Percentiles rank a stretch among this genome's conserved stretches.
These are phyloP conservation scores for Liriodendron chinense DNA, from an alignment of 164 flowering plant species.

Conservation along the genomic window DNA sequence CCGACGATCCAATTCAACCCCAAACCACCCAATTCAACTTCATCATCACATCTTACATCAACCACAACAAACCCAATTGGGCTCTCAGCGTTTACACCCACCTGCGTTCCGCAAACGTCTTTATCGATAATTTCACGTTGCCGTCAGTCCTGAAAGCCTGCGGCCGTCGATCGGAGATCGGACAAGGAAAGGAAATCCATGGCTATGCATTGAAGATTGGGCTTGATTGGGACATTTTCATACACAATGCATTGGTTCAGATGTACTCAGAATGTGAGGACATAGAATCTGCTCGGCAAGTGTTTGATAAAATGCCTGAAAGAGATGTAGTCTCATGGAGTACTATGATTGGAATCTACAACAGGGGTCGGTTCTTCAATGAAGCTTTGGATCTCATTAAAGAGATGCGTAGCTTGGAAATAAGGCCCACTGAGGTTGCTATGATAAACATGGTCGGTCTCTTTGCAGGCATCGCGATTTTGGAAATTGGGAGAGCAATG, in stretches of 20 bases:
- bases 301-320: conserved; percentile 43
- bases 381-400: conserved; percentile 40
- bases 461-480: conserved; percentile 33
- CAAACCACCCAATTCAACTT: conserved; percentile 35
- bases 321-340: conserved; percentile 58
- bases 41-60: conserved; percentile 44
- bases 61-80: conserved; percentile 28
- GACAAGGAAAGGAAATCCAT: conserved; percentile 48
- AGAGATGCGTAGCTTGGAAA: conserved; percentile 31
- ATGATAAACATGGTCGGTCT: conserved; percentile 50
- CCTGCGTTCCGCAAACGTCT: conserved; percentile 30
- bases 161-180: conserved; percentile 21
- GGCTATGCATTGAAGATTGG: conserved; percentile 46
- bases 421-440: conserved; percentile 41
- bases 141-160: conserved; percentile 62
- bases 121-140: conserved; percentile 39
- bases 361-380: conserved; percentile 13
- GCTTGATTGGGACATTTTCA: conserved; percentile 39
- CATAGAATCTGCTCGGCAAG: conserved; percentile 21
- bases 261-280: conserved; percentile 45
- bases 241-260: conserved; percentile 44
- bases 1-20: neutral
- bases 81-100: conserved; percentile 39
- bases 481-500: conserved; percentile 34
- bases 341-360: conserved; percentile 43